These are phyloP conservation scores for Wickerhamomyces sp. DNA, from an alignment of 1,139 yeast genomes.

Conservation along the genomic window DNA sequence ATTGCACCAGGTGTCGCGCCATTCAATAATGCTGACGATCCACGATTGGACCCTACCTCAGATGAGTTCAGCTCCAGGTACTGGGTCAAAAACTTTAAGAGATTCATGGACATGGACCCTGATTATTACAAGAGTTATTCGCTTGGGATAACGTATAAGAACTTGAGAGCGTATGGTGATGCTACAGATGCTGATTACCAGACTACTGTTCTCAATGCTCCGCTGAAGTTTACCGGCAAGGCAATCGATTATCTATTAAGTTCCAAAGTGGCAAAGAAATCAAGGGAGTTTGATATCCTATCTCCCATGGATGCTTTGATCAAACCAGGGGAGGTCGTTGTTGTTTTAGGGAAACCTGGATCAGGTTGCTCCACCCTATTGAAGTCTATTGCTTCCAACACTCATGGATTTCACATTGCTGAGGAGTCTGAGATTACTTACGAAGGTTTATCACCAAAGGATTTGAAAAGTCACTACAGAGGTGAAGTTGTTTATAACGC, in stretches of 20 bases:
- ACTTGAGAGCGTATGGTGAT: constrained; percentile 67
- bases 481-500: constrained; percentile 74
- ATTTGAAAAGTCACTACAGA: constrained; percentile 47
- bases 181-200: constrained; percentile 81
- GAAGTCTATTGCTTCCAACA: constrained; percentile 63
- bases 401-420: constrained; percentile 65
- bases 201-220: constrained; percentile 59
- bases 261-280: constrained; percentile 23
- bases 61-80: constrained; percentile 57
- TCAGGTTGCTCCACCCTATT: constrained; percentile 79
- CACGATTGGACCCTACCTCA: constrained; percentile 47
- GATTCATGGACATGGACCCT: constrained; percentile 50
- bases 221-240: constrained; percentile 23
- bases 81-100: constrained; percentile 71
- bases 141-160: constrained; percentile 64
- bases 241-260: constrained; percentile 18
- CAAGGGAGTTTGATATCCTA: constrained; percentile 44
- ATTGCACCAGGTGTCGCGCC: constrained; percentile 22
- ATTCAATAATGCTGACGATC: constrained; percentile 36
- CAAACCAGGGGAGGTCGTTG: constrained; percentile 68
- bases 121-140: constrained; percentile 60
- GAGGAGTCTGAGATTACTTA: constrained; percentile 43
- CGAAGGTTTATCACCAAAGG: constrained; percentile 44
- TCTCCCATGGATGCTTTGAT: constrained; percentile 65
- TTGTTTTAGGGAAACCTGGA: constrained; percentile 80